A percentile compares a stretch with the other conserved stretches of the same genome.
phyloP scores from a whole-genome alignment of 257 asterid genomes.

The Nicotiana otophora region DNA sequence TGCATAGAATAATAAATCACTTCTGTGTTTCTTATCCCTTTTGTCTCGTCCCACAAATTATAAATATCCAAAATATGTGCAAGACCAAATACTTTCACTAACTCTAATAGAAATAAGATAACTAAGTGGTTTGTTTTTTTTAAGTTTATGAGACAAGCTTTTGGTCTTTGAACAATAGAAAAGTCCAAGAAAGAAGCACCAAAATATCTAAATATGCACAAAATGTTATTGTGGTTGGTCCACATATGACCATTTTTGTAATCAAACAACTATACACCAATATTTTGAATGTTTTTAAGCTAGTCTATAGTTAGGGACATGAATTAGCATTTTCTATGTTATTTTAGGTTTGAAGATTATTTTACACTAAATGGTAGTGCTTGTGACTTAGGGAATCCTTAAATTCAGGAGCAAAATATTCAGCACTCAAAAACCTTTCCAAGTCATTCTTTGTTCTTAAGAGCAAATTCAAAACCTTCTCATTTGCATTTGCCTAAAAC shows the following conservation, averaged over 20 bases:
- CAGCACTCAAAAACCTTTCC: conserved; percentile 10
- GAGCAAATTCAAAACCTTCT: conserved; percentile 4
- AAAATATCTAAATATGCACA: neutral
- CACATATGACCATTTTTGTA: conserved; percentile 2
- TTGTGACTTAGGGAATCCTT: conserved; percentile 41
- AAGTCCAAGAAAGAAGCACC: conserved; percentile 6
- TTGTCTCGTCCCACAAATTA: neutral
- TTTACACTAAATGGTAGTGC: conserved; percentile 25
- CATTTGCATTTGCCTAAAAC: neutral
- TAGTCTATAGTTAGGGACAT: conserved; percentile 23
- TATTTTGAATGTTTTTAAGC: neutral
- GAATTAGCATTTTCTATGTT: conserved; percentile 24
- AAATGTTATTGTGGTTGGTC: neutral
- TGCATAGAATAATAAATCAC: neutral
- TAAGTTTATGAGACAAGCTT: neutral
- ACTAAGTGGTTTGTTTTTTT: neutral
- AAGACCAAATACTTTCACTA: neutral
- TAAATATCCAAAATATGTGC: neutral
- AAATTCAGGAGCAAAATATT: conserved; percentile 38
- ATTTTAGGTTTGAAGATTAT: conserved; percentile 35
- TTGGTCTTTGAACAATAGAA: neutral
- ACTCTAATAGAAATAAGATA: neutral
- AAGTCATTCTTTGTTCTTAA: conserved; percentile 8
- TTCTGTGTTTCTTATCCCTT: neutral
- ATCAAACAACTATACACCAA: neutral